phyloP scores from a whole-genome alignment of 163 green algal species.

The Prototheca cutis region DNA sequence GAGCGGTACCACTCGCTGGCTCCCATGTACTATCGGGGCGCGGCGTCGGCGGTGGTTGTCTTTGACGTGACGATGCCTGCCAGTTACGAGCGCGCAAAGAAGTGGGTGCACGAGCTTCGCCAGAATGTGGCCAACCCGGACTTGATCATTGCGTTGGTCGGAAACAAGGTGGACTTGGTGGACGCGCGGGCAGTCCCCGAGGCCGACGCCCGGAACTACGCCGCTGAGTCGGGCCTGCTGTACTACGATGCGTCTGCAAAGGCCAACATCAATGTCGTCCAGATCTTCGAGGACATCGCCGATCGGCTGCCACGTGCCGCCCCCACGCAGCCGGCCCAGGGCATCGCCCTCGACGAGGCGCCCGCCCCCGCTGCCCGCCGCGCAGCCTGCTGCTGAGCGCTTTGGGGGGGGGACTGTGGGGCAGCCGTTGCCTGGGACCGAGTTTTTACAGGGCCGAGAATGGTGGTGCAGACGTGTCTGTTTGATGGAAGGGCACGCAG shows the following conservation, averaged over 20 bases:
- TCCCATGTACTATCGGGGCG: constrained; percentile 97
- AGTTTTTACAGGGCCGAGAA: no score
- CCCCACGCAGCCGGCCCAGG: constrained; percentile 4
- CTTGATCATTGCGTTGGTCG: constrained; percentile 91
- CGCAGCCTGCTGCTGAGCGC: constrained; percentile 1
- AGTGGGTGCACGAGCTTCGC: constrained; percentile 90
- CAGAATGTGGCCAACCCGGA: constrained; percentile 59
- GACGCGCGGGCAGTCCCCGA: constrained; percentile 36
- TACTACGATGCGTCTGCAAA: constrained; percentile 91
- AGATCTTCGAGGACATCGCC: constrained; percentile 39
- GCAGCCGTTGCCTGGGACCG: no score
- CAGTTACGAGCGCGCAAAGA: constrained; percentile 87
- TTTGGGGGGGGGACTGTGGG: no score
- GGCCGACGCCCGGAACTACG: constrained; percentile 71
- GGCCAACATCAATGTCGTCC: constrained; percentile 73
- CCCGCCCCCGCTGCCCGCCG: constrained; percentile 1
- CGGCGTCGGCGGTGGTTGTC: constrained; percentile 92
- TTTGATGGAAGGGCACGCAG: no score
- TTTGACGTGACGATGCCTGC: constrained; percentile 90
- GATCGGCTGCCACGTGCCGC: constrained; percentile 13
- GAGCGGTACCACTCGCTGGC: constrained; percentile 96
- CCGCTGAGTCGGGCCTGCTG: constrained; percentile 73
- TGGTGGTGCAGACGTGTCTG: no score
- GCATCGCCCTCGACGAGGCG: constrained; percentile 2
- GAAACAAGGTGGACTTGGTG: constrained; percentile 93